phyloP scores from a whole-genome alignment of 495 filamentous ascomycete species.

The Parathielavia hyrcaniae region DNA sequence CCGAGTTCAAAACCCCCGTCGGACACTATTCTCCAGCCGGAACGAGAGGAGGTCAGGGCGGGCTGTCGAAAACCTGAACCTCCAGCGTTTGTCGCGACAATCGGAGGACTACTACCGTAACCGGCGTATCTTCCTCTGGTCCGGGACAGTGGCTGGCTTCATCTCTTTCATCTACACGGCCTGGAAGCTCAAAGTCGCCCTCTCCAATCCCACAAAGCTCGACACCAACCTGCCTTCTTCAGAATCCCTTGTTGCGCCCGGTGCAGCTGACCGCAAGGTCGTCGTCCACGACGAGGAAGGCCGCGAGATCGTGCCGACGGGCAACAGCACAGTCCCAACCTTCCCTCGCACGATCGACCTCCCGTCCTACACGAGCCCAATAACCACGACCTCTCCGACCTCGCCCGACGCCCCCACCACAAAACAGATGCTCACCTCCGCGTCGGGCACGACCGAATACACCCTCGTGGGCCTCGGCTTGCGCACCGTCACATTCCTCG shows the following conservation, averaged over 20 bases:
- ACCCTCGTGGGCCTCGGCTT: conserved; percentile 81
- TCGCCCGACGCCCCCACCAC: conserved; percentile 21
- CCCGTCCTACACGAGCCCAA: conserved; percentile 36
- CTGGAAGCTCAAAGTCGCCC: conserved; percentile 36
- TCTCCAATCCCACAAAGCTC: conserved; percentile 34
- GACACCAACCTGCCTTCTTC: conserved; percentile 43
- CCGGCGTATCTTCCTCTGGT: conserved; percentile 42
- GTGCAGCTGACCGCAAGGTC: conserved; percentile 48
- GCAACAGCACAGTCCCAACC: conserved; percentile 73
- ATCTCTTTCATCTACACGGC: conserved; percentile 44
- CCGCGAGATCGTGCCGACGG: conserved; percentile 66
- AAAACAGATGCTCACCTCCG: conserved; percentile 3
- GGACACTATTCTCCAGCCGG: conserved; percentile 34
- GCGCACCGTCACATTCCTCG: conserved; percentile 79
- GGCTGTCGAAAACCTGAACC: conserved; percentile 42
- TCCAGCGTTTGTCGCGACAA: conserved; percentile 38
- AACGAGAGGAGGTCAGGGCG: conserved; percentile 20
- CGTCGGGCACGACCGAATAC: conserved; percentile 53
- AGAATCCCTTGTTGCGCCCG: conserved; percentile 39
- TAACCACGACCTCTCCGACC: conserved; percentile 21
- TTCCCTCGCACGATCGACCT: conserved; percentile 72
- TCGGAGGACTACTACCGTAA: conserved; percentile 41
- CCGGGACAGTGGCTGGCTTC: conserved; percentile 44
- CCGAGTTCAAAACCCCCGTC: conserved; percentile 22
- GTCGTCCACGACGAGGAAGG: conserved; percentile 50